Evolutionary conservation across 352 stramenopile genomes (phyloP).

Genomic region (Phytophthora megakarya): DNA sequence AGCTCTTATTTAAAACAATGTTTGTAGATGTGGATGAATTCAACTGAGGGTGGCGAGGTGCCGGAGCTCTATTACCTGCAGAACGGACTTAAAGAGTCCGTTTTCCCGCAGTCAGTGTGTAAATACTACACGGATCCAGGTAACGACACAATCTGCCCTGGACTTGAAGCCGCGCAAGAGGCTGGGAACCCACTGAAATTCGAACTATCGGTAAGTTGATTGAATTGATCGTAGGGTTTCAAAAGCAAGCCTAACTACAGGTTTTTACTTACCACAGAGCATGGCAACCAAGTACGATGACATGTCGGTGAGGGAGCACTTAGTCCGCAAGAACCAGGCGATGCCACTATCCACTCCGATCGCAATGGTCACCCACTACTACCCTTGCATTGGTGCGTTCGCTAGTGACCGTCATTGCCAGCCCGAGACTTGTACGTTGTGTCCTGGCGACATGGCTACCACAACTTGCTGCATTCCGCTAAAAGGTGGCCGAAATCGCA

Average conservation of each 20-base stretch:
- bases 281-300: constrained; percentile 86
- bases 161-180: constrained; percentile 50
- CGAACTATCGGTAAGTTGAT: constrained; percentile 49
- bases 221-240: neutral
- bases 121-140: constrained; percentile 66
- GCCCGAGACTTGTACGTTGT: constrained; percentile 66
- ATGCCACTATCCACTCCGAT: constrained; percentile 81
- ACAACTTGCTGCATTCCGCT: constrained; percentile 82
- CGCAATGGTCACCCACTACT: constrained; percentile 81
- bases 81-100: constrained; percentile 72
- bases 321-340: constrained; percentile 75
- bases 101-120: constrained; percentile 75
- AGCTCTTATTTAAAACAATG: neutral
- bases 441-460: constrained; percentile 72
- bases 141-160: constrained; percentile 73
- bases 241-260: neutral
- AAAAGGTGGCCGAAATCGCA: constrained; percentile 69
- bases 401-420: constrained; percentile 64
- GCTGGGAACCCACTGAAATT: constrained; percentile 75
- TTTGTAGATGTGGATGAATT: constrained; percentile 77
- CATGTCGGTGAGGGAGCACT: constrained; percentile 73
- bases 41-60: constrained; percentile 77
- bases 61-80: constrained; percentile 78
- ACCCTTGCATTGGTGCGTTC: constrained; percentile 73
- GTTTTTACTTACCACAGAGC: constrained; percentile 32